Base-by-base conservation (phyloP, 129 eudicot genomes). In the Ambrosia artemisiifolia region DNA sequence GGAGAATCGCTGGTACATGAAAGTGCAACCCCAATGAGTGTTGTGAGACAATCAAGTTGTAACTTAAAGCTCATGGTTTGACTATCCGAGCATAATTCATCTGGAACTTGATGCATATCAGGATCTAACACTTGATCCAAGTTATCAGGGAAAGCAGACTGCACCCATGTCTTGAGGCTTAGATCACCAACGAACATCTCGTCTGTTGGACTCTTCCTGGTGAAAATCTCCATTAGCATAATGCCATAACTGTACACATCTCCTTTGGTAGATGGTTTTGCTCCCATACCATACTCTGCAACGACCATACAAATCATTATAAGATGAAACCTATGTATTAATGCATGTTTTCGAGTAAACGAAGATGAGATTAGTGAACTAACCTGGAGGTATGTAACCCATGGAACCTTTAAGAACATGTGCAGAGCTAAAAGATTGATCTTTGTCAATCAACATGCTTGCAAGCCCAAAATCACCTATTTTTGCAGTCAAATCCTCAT, bases 301-400 rank as follows among this genome's bases (percentile, higher is more conserved):
- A 46, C 32, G 10, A 33, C 19, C 0, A 1, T 42, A 66, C 17
- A 53, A 48, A 2, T 28, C 9, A 65, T 3, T 40, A 1, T 55
- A 38, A 24, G 46, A 19, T 40, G 13, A 7, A 14, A 10, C 3
- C 3, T 8, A 55, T 57, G 11, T 13, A 56, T 63, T 30, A 7
- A 50, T 36, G 44, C 44, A 40, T 40, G 44, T 40, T 6, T 40
- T 48, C 11, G 18, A 28, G 13, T 28, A 42, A 36, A 68, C 0
- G 13, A 61, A 47, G 3, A 49, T 67, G 7, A 65, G 12, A 10
- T 63, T 14, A 64, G 48, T 19, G 33, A 64, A 76, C 72, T 72
- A 1, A 86, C 96, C 96, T 86, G 96, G 96, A 56, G 96, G 86
- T 44, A 84, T 86, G 66, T 89, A 89, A 34, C 96, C 92, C 63